Conservation (phyloP, 2,329 filamentous ascomycete species). For the Diaporthe velutina region DNA sequence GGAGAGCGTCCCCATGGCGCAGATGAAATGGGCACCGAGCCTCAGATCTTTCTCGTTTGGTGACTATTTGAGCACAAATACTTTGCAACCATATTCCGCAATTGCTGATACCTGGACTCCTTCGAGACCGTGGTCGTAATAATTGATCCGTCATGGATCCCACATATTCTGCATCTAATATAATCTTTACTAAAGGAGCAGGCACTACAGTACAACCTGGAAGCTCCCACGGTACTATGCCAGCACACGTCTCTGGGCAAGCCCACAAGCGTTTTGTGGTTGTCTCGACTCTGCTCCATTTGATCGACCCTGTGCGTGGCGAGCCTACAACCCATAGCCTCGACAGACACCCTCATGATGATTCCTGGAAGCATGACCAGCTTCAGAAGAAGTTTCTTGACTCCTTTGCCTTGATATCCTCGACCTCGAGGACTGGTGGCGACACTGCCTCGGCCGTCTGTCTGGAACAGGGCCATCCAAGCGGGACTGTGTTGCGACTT, state of each 20-base stretch:
- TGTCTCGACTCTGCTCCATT: slow-evolving; percentile 39
- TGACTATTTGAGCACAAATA: too few species aligned
- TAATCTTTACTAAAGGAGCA: background rate
- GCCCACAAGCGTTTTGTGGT: slow-evolving; percentile 13
- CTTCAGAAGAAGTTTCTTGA: slow-evolving; percentile 49
- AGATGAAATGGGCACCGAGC: too few species aligned
- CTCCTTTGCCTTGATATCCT: slow-evolving; percentile 50
- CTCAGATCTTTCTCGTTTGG: too few species aligned
- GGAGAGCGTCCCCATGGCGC: too few species aligned
- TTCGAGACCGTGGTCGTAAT: too few species aligned
- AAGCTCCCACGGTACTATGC: too few species aligned
- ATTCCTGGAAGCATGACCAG: slow-evolving; percentile 35
- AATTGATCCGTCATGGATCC: too few species aligned
- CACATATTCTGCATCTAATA: background rate
- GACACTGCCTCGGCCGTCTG: slow-evolving; percentile 48
- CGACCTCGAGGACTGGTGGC: slow-evolving; percentile 42
- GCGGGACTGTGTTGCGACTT: background rate
- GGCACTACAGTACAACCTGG: background rate
- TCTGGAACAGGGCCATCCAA: background rate
- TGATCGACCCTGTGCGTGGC: slow-evolving; percentile 47
- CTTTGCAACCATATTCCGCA: too few species aligned
- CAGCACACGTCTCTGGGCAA: background rate
- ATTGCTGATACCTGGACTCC: too few species aligned
- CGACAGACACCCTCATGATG: slow-evolving; percentile 42
- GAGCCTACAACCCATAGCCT: slow-evolving; percentile 44